phyloP scores from a whole-genome alignment of 2,329 filamentous ascomycete species.

The Zalaria sp. region DNA sequence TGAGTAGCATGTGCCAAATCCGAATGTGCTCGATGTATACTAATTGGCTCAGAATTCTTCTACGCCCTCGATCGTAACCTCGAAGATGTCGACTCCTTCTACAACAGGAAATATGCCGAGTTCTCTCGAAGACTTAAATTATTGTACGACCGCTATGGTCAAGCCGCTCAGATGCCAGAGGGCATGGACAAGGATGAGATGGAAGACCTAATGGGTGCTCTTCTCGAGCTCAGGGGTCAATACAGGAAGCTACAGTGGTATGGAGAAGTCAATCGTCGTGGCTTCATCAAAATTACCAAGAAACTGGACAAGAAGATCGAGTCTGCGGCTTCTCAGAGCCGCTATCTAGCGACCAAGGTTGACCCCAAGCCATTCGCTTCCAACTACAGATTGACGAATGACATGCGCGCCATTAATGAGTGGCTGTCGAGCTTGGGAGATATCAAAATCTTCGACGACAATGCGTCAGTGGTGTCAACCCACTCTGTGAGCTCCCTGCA shows the following conservation, averaged over 20 bases:
- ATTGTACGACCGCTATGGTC: slow-evolving; percentile 76
- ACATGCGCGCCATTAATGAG: slow-evolving; percentile 64
- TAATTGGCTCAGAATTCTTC: slow-evolving; percentile 63
- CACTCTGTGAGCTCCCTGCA: slow-evolving; percentile 64
- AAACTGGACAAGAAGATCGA: slow-evolving; percentile 92
- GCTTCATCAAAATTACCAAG: slow-evolving; percentile 97
- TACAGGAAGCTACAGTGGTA: slow-evolving; percentile 94
- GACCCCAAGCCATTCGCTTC: slow-evolving; percentile 80
- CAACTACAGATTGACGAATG: slow-evolving; percentile 43
- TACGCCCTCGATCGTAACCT: slow-evolving; percentile 92
- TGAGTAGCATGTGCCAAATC: slow-evolving; percentile 33
- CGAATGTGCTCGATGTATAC: too few relatives aligned
- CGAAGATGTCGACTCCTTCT: slow-evolving; percentile 91
- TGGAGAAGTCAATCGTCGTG: slow-evolving; percentile 86
- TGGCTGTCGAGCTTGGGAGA: slow-evolving; percentile 79
- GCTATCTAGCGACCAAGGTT: slow-evolving; percentile 82
- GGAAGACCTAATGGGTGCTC: slow-evolving; percentile 78
- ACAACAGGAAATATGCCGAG: slow-evolving; percentile 89
- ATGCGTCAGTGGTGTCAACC: slow-evolving; percentile 52
- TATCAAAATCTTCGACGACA: slow-evolving; percentile 61
- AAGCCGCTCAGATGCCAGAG: slow-evolving; percentile 52
- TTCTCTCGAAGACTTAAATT: slow-evolving; percentile 71
- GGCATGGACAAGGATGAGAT: slow-evolving; percentile 75
- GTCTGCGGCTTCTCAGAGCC: slow-evolving; percentile 58
- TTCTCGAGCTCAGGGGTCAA: slow-evolving; percentile 77